phyloP scores from a whole-genome alignment of 176 grass and related monocot species.

The Tillandsia fasciculata region DNA sequence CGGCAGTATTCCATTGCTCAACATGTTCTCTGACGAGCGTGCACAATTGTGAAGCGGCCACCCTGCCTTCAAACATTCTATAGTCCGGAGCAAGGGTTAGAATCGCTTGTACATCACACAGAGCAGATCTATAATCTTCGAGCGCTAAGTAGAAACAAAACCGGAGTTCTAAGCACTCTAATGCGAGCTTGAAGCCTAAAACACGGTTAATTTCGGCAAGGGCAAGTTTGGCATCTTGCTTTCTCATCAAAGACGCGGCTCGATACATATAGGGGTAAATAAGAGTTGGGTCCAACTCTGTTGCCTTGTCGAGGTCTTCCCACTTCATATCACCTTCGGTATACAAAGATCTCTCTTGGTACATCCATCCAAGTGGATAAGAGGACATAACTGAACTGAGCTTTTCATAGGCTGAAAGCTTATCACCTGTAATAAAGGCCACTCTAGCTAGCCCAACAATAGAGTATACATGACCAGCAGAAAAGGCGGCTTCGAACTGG shows the following conservation, averaged over 20 bases:
- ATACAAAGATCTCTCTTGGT: conserved; percentile 74
- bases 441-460: conserved; percentile 67
- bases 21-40: conserved; percentile 69
- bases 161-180: conserved; percentile 77
- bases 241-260: conserved; percentile 74
- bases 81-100: conserved; percentile 71
- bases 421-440: conserved; percentile 39
- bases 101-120: conserved; percentile 84
- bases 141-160: conserved; percentile 70
- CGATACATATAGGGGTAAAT: conserved; percentile 89
- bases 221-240: conserved; percentile 63
- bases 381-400: conserved; percentile 68
- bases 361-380: conserved; percentile 76
- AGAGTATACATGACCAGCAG: conserved; percentile 76
- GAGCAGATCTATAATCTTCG: conserved; percentile 70
- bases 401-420: conserved; percentile 55
- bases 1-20: conserved; percentile 76
- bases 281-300: conserved; percentile 75
- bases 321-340: conserved; percentile 50
- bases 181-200: conserved; percentile 72
- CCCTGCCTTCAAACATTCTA: conserved; percentile 77
- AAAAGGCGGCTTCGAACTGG: conserved; percentile 49
- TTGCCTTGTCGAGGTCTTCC: conserved; percentile 72
- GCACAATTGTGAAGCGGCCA: conserved; percentile 65
- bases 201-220: conserved; percentile 73